Percentiles rank a stretch among this genome's conserved stretches.
Conservation (phyloP, 2,329 filamentous ascomycete genomes). For the Rhytidhysteron rufulum region DNA sequence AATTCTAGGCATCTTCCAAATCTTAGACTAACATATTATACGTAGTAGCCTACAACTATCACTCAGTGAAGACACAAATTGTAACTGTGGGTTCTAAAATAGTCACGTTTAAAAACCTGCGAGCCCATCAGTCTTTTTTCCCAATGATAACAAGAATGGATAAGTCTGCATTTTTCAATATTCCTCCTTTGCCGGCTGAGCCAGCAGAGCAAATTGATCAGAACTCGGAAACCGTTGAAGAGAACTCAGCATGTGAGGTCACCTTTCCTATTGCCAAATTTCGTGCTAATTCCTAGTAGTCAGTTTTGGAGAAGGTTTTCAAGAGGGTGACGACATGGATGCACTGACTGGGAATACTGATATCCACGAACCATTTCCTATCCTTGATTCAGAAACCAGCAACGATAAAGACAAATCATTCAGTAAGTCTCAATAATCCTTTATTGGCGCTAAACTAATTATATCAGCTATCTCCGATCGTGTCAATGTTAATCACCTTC, state of each 20-base stretch:
- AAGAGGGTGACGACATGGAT: background rate
- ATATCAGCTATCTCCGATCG: background rate
- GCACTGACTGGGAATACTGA: too few species aligned
- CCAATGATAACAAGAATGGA: background rate
- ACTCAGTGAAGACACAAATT: background rate
- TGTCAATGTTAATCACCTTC: background rate
- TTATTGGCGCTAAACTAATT: background rate
- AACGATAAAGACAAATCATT: background rate
- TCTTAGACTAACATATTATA: background rate
- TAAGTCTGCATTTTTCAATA: background rate
- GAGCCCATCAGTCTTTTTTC: background rate
- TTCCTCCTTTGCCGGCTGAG: background rate
- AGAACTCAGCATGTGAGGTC: background rate
- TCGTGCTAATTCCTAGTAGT: background rate
- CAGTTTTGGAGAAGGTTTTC: background rate
- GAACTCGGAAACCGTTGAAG: background rate
- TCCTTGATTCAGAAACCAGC: background rate
- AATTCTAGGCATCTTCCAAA: background rate
- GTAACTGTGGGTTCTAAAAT: background rate
- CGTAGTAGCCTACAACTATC: background rate
- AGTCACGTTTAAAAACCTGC: background rate
- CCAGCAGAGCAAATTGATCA: background rate
- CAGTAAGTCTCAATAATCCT: background rate
- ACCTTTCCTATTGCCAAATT: background rate
- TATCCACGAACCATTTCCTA: too few species aligned